Base-by-base conservation (phyloP, 1,284 basidiomycete genomes). In the Boletus sp. region DNA sequence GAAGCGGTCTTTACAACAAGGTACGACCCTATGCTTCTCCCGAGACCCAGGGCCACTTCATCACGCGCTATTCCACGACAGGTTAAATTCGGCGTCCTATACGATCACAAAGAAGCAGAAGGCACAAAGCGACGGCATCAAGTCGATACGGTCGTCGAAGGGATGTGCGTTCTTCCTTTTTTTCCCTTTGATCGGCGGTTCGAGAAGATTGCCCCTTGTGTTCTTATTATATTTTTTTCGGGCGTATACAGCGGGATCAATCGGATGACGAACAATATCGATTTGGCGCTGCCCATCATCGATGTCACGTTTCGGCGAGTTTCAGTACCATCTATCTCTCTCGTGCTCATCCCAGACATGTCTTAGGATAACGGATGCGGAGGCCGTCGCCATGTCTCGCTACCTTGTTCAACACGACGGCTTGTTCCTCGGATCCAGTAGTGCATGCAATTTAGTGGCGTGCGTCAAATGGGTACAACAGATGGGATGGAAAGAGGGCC, bases 1-100 rank as follows among this genome's bases (percentile, higher is more conserved):
- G 95, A 2, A 94, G 91, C 54, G 95, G 96, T 0, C 70, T 99
- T 46, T 97, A 88, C 71, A 98, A 98, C 71, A 96, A 94, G 75
- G 88, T 84, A 49, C 19, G 7, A n/a, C n/a, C 25, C 25, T 26
- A 5, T 5, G 49, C 26, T 20, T 20, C 25, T 14, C 32, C 19
- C 17, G 33, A 20, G 40, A 34, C 3, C 25, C 30, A 8, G 20
- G 29, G 6, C 12, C 0, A 20, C 30, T 25, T 49, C 33, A 50
- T 34, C 14, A 8, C 7, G n/a, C 8, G 7, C 19, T 19, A 5
- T 8, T 34, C 5, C 10, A 4, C 10, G 19, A 30, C 30, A 91
- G 86, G 80, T 95, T 48, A 91, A 89, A 68, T 79, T 84, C 57
- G 94, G 93, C 7, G 96, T 99, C 17, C 91, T 99, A 91, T 99